Percentiles rank a stretch among this genome's conserved stretches.
Evolutionary conservation across 106 monocot genomes (phyloP).

Genomic region (Gastrodia elata): DNA sequence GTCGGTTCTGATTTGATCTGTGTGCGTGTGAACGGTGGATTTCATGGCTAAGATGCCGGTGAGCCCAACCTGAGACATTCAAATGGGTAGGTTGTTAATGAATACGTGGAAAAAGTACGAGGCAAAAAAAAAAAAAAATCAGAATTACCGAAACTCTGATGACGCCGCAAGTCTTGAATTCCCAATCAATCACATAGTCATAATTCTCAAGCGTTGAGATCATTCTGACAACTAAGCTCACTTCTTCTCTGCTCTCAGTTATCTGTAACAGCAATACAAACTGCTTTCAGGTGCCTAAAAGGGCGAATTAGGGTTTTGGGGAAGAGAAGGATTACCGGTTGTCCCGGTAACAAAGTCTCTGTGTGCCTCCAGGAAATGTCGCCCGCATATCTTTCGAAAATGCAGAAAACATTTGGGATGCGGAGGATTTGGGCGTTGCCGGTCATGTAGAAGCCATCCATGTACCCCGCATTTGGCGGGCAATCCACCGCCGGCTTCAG

Average conservation of each 20-base stretch:
- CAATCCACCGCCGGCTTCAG: conserved; percentile 44
- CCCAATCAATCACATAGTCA: conserved; percentile 73
- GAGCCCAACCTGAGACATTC: conserved; percentile 25
- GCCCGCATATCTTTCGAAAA: conserved; percentile 58
- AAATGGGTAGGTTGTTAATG: too few species aligned
- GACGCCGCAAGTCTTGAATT: conserved; percentile 60
- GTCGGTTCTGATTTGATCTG: conserved; percentile 25
- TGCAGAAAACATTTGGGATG: conserved; percentile 34
- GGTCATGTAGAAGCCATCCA: conserved; percentile 39
- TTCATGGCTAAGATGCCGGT: conserved; percentile 51
- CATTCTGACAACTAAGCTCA: conserved; percentile 69
- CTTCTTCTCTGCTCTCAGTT: conserved; percentile 44
- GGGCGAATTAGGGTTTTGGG: not conserved
- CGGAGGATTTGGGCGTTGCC: conserved; percentile 33
- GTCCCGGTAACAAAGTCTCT: conserved; percentile 26
- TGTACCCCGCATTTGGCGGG: conserved; percentile 38
- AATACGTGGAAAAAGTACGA: not conserved
- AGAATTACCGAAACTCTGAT: conserved; percentile 38
- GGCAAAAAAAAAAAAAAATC: not conserved
- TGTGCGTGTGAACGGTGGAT: conserved; percentile 32
- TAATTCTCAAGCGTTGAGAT: conserved; percentile 49
- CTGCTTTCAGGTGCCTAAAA: not conserved
- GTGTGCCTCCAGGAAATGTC: conserved; percentile 65
- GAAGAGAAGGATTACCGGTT: conserved; percentile 22
- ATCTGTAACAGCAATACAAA: conserved; percentile 13